phyloP scores from a whole-genome alignment of 345 rosid genomes.

The Eutrema yunnanense region DNA sequence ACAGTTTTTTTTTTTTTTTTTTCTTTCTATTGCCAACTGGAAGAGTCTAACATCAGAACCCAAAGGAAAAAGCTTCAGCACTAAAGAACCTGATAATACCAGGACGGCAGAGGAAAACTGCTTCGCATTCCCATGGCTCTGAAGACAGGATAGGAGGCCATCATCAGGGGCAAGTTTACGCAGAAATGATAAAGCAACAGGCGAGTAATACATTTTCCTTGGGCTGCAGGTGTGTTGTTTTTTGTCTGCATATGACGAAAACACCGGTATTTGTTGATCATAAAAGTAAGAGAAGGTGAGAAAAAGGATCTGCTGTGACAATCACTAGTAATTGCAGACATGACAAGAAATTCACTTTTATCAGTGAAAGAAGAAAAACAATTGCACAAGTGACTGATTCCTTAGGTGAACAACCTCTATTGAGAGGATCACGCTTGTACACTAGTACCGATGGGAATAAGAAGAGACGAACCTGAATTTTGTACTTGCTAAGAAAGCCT shows the following conservation, averaged over 20 bases:
- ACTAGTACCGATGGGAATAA: neutral
- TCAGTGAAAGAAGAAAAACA: neutral
- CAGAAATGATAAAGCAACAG: slow-evolving; percentile 77
- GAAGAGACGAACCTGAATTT: slow-evolving; percentile 70
- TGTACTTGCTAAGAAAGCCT: slow-evolving; percentile 82
- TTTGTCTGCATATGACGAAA: slow-evolving; percentile 55
- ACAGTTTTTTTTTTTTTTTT: neutral
- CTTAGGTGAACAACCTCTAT: neutral
- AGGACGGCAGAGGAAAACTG: slow-evolving; percentile 95
- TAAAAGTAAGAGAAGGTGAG: neutral
- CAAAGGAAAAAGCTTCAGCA: slow-evolving; percentile 24
- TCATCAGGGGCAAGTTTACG: slow-evolving; percentile 89
- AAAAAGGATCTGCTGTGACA: neutral
- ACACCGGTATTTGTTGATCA: neutral
- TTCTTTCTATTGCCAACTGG: neutral
- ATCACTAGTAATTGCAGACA: neutral
- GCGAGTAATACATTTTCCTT: slow-evolving; percentile 84
- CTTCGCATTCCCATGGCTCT: slow-evolving; percentile 87
- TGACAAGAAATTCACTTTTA: neutral
- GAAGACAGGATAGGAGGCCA: slow-evolving; percentile 87
- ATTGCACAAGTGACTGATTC: neutral
- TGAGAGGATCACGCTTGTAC: neutral
- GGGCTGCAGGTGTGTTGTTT: slow-evolving; percentile 83
- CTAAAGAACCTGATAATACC: slow-evolving; percentile 92
- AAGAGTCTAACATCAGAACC: slow-evolving; percentile 26